Evolutionary conservation across 2,329 filamentous ascomycete genomes (phyloP).

Genomic region (Aspergillus piperis): DNA sequence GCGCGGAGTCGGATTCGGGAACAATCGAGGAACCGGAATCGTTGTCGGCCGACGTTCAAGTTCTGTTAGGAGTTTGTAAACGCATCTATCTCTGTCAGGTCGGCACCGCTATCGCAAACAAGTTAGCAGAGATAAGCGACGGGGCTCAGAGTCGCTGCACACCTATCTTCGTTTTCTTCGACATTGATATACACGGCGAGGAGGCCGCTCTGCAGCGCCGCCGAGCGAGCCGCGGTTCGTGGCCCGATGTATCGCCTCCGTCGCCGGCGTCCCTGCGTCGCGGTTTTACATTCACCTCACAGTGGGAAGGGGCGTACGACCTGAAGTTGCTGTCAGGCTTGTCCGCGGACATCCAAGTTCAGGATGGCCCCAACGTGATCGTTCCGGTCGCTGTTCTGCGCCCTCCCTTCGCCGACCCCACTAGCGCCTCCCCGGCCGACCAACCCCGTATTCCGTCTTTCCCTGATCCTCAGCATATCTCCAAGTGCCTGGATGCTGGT

Average conservation of each 20-base stretch:
- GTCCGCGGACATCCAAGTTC: conserved; percentile 52
- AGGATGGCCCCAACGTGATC: conserved; percentile 51
- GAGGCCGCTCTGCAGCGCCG: conserved; percentile 38
- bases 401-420: conserved; percentile 22
- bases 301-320: conserved; percentile 51
- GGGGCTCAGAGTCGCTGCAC: conserved; percentile 48
- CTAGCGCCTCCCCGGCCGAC: conserved; percentile 20
- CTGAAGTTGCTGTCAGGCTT: conserved; percentile 51
- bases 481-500: conserved; percentile 78
- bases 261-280: conserved; percentile 36
- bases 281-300: conserved; percentile 46
- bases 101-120: conserved; percentile 54
- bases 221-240: conserved; percentile 33
- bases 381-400: conserved; percentile 53
- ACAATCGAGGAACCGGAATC: conserved; percentile 45
- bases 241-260: conserved; percentile 32
- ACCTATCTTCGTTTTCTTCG: conserved; percentile 59
- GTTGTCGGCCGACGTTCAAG: conserved; percentile 51
- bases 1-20: conserved; percentile 23
- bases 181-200: conserved; percentile 48
- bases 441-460: conserved; percentile 34
- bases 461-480: conserved; percentile 57
- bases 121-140: conserved; percentile 55
- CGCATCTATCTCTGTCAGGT: conserved; percentile 58
- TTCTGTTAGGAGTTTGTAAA: conserved; percentile 54